Conservation (phyloP, 1,139 yeast species). For the Candida glucosophila region DNA sequence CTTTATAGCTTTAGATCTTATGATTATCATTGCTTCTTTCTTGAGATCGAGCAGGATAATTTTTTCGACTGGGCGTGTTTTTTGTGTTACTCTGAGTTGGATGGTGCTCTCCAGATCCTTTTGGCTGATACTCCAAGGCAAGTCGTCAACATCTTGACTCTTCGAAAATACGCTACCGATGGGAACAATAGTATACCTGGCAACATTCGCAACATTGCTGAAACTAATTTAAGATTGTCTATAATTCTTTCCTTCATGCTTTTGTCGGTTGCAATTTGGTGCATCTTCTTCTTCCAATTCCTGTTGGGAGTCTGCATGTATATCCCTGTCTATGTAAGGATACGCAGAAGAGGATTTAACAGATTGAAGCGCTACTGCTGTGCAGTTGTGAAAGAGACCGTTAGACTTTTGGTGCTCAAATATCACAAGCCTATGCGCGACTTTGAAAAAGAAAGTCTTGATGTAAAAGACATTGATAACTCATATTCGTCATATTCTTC, state of each 20-base stretch:
- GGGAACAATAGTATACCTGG: slow-evolving; percentile 39
- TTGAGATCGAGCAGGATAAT: slow-evolving; percentile 57
- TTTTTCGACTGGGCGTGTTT: slow-evolving; percentile 63
- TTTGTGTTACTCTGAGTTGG: slow-evolving; percentile 58
- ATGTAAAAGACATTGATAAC: slow-evolving; percentile 5
- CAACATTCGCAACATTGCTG: slow-evolving; percentile 53
- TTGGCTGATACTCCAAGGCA: slow-evolving; percentile 89
- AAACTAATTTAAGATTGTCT: slow-evolving; percentile 54
- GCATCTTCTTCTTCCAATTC: slow-evolving; percentile 58
- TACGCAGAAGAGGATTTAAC: slow-evolving; percentile 27
- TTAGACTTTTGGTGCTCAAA: slow-evolving; percentile 40
- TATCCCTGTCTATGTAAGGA: slow-evolving; percentile 45
- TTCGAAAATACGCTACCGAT: slow-evolving; percentile 49
- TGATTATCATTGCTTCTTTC: slow-evolving; percentile 64
- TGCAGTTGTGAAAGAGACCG: slow-evolving; percentile 43
- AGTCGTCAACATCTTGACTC: slow-evolving; percentile 68
- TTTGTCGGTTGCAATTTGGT: slow-evolving; percentile 69
- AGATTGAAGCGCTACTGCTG: slow-evolving; percentile 56
- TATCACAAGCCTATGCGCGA: slow-evolving; percentile 36
- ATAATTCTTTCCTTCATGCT: slow-evolving; percentile 68
- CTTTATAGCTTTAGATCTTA: slow-evolving; percentile 50
- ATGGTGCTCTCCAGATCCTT: slow-evolving; percentile 53
- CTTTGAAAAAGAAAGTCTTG: slow-evolving; percentile 25
- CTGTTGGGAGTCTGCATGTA: slow-evolving; percentile 47
- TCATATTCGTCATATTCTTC: too few relatives aligned